phyloP scores from a whole-genome alignment of 495 filamentous ascomycete genomes.

The Aspergillus heteromorphus region DNA sequence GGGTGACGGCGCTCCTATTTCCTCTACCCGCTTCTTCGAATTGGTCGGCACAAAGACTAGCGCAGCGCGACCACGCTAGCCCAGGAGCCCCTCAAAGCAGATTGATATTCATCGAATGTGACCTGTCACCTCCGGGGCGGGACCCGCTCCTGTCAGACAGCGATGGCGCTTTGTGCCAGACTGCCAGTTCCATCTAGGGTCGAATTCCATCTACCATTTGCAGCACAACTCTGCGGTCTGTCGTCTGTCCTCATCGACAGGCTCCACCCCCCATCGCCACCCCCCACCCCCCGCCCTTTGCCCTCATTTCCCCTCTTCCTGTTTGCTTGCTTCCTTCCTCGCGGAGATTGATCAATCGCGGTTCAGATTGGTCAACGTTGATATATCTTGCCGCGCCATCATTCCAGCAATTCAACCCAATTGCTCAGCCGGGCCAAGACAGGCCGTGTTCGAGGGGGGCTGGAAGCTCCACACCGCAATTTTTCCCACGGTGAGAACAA shows the following conservation, averaged over 20 bases:
- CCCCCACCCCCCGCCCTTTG: neutral
- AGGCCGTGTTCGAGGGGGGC: no score
- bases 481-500: no score
- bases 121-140: slow-evolving; percentile 9
- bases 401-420: no score
- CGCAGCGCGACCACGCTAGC: slow-evolving; percentile 5
- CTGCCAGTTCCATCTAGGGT: neutral
- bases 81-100: neutral
- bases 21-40: neutral
- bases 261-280: neutral
- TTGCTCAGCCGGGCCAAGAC: no score
- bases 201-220: neutral
- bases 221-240: no score
- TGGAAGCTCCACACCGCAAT: no score
- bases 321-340: neutral
- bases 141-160: slow-evolving; percentile 7
- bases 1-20: neutral
- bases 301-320: neutral
- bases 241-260: no score
- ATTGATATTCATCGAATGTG: slow-evolving; percentile 14
- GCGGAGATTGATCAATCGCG: neutral
- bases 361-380: no score
- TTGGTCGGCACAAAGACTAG: neutral
- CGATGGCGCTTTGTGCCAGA: neutral
- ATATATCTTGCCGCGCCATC: no score